phyloP scores from a whole-genome alignment of 2,329 filamentous ascomycete genomes.

The Penicillium sp. region DNA sequence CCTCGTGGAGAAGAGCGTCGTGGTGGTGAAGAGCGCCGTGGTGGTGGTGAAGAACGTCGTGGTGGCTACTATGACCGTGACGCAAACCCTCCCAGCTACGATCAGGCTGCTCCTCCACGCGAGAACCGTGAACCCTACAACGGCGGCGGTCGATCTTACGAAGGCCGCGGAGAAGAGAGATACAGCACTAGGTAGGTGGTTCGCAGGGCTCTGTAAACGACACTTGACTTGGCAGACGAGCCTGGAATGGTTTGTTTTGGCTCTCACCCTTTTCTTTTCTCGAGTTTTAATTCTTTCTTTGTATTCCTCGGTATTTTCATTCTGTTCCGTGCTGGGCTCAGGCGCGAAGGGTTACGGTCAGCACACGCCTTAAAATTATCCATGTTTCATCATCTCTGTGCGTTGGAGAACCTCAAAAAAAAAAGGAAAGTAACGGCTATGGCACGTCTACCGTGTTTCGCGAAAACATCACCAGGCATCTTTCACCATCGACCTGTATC shows the following conservation, averaged over 20 bases:
- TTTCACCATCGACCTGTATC: slow-evolving; percentile 29
- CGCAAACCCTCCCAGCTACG: slow-evolving; percentile 47
- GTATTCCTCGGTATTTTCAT: slow-evolving; percentile 34
- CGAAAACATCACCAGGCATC: slow-evolving; percentile 28
- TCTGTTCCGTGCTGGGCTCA: slow-evolving; percentile 27
- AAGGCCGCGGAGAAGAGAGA: slow-evolving; percentile 35
- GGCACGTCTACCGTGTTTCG: slow-evolving; percentile 31
- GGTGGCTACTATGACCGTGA: slow-evolving; percentile 54
- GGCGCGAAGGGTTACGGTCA: slow-evolving; percentile 33
- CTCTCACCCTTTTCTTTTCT: slow-evolving; percentile 18
- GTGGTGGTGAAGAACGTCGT: slow-evolving; percentile 39
- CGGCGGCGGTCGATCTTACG: slow-evolving; percentile 36
- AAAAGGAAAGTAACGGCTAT: slow-evolving; percentile 26
- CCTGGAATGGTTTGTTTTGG: slow-evolving; percentile 15
- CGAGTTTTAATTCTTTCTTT: slow-evolving; percentile 24
- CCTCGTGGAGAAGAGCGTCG: slow-evolving; percentile 42
- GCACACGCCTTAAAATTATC: slow-evolving; percentile 24
- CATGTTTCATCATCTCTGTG: slow-evolving; percentile 25
- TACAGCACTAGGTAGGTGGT: slow-evolving; percentile 40
- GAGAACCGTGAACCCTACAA: slow-evolving; percentile 30
- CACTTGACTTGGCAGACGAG: slow-evolving; percentile 14
- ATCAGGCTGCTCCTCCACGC: slow-evolving; percentile 30
- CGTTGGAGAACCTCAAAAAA: slow-evolving; percentile 19
- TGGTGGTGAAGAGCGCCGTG: slow-evolving; percentile 40
- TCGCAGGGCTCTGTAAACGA: slow-evolving; percentile 16